Evolutionary conservation across 202 grass and related monocot genomes (phyloP).

Genomic region (Carex arenaria): DNA sequence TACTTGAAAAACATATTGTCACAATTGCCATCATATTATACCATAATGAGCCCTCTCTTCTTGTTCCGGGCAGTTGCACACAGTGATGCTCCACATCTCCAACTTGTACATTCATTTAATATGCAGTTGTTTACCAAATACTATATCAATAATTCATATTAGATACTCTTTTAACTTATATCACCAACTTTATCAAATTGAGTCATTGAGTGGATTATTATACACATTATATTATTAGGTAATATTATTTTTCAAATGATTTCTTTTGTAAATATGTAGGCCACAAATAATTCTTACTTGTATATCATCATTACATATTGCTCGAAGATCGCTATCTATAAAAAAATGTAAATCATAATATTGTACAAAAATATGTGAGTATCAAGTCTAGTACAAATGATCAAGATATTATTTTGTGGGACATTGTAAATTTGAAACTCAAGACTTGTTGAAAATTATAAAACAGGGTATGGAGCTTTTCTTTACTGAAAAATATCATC

Average conservation of each 20-base stretch:
- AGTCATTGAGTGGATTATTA: background rate
- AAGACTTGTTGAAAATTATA: too few species aligned
- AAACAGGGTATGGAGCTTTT: too few species aligned
- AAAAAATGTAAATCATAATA: background rate
- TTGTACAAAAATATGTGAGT: too few species aligned
- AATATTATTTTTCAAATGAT: background rate
- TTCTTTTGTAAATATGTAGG: background rate
- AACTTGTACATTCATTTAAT: background rate
- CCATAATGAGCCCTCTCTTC: background rate
- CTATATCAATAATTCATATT: background rate
- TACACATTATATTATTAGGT: background rate
- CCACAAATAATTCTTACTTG: too few species aligned
- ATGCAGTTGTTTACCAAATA: background rate
- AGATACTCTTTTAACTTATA: background rate
- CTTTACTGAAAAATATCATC: too few species aligned
- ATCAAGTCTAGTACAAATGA: too few species aligned
- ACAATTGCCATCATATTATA: too few species aligned
- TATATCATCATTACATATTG: too few species aligned
- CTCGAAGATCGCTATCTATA: background rate
- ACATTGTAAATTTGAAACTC: too few species aligned
- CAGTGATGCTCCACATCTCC: background rate
- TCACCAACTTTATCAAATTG: background rate
- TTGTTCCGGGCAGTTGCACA: background rate
- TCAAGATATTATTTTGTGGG: too few species aligned
- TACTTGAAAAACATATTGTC: too few species aligned